A percentile compares a stretch with the other conserved stretches of the same genome.
Evolutionary conservation across 2,329 filamentous ascomycete species (phyloP).

Genomic region (Fusarium hainanense): DNA sequence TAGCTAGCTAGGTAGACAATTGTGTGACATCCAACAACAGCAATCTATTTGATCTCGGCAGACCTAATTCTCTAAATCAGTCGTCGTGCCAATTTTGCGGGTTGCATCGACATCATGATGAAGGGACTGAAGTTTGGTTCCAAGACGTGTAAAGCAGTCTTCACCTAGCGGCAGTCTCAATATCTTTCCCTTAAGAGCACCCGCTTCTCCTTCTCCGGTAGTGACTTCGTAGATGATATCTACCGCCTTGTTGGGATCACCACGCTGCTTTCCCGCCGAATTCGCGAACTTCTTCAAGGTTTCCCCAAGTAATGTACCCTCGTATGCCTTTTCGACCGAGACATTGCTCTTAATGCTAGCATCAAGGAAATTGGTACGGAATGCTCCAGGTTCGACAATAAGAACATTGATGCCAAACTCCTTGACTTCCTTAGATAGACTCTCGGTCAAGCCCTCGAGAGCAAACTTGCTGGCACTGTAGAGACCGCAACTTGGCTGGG

Average conservation of each 20-base stretch:
- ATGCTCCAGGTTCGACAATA: slow-evolving; percentile 62
- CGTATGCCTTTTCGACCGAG: slow-evolving; percentile 43
- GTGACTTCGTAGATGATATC: slow-evolving; percentile 54
- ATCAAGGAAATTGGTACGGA: slow-evolving; percentile 60
- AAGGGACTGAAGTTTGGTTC: slow-evolving; percentile 38
- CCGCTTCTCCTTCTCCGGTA: slow-evolving; percentile 45
- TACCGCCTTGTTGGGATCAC: slow-evolving; percentile 54
- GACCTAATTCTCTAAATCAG: slow-evolving; percentile 12
- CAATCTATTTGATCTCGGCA: background rate
- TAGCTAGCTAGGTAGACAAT: background rate
- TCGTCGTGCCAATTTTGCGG: slow-evolving; percentile 19
- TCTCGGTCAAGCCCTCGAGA: slow-evolving; percentile 56
- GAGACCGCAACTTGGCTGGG: slow-evolving; percentile 53
- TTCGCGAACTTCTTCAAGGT: slow-evolving; percentile 42
- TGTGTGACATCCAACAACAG: background rate
- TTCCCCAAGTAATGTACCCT: slow-evolving; percentile 44
- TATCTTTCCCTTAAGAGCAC: slow-evolving; percentile 46
- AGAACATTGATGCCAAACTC: slow-evolving; percentile 57
- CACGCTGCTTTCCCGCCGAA: slow-evolving; percentile 50
- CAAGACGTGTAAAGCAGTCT: slow-evolving; percentile 48
- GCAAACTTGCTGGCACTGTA: slow-evolving; percentile 61
- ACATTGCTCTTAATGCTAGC: slow-evolving; percentile 40
- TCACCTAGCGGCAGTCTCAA: slow-evolving; percentile 51
- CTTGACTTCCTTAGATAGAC: slow-evolving; percentile 55
- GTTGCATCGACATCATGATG: slow-evolving; percentile 28